A percentile compares a stretch with the other conserved stretches of the same genome.
These are phyloP conservation scores for Intubia oerlemansii DNA, from an alignment of 2,329 filamentous ascomycete genomes.

Conservation along the genomic window DNA sequence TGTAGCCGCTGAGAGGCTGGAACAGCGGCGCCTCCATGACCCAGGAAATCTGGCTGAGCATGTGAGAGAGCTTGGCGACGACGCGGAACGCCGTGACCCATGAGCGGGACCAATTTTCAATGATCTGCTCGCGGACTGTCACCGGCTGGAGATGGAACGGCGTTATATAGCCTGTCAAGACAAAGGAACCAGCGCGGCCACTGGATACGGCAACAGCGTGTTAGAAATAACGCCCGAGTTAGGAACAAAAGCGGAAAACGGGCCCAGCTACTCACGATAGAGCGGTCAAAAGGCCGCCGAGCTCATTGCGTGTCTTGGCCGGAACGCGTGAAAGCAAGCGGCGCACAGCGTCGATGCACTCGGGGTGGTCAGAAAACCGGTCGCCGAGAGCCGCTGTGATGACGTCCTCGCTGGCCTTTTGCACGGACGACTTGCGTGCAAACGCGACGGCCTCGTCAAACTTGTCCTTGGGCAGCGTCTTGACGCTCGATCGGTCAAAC, in stretches of 20 bases:
- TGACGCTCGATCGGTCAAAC: constrained; percentile 18
- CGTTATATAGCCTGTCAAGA: constrained; percentile 45
- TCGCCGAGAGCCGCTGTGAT: constrained; percentile 31
- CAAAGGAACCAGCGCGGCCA: constrained; percentile 28
- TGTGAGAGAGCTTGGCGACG: constrained; percentile 32
- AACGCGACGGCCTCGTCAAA: constrained; percentile 24
- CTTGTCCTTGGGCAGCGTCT: constrained; percentile 25
- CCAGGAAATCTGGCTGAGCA: constrained; percentile 31
- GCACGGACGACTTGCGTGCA: neutral
- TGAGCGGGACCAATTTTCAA: constrained; percentile 40
- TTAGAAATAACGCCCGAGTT: too few species aligned
- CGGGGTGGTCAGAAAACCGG: constrained; percentile 26
- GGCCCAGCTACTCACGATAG: constrained; percentile 17
- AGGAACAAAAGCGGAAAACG: too few species aligned
- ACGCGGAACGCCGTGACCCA: constrained; percentile 30
- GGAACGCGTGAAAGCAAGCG: constrained; percentile 19
- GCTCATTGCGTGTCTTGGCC: constrained; percentile 12
- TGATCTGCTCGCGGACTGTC: constrained; percentile 35
- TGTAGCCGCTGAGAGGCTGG: constrained; percentile 32
- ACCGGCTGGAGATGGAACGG: constrained; percentile 40
- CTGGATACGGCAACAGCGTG: constrained; percentile 11
- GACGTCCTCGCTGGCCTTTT: constrained; percentile 10
- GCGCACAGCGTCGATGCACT: constrained; percentile 28
- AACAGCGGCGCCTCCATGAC: constrained; percentile 33
- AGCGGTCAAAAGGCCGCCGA: constrained; percentile 18